Conservation (phyloP, 1,284 basidiomycete species). For the Apiotrichum gamsii region DNA sequence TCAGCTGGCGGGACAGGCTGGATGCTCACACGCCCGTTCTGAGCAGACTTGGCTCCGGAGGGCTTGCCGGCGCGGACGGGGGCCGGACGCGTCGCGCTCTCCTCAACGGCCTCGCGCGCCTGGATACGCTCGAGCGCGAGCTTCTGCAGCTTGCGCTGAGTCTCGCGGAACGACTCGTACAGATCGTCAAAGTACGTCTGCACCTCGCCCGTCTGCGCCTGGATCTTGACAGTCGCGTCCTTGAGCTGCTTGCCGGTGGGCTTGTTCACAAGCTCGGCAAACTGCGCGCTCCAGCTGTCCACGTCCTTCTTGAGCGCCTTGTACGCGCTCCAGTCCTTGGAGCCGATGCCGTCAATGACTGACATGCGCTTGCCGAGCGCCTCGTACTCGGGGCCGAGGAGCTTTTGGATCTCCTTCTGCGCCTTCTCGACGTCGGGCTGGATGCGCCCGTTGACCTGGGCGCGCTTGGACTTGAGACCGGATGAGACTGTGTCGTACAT, state of each 20-base stretch:
- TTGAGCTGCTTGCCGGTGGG: conserved; percentile 22
- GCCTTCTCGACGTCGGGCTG: conserved; percentile 21
- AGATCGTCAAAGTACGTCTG: conserved; percentile 34
- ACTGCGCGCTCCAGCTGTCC: conserved; percentile 31
- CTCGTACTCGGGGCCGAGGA: conserved; percentile 28
- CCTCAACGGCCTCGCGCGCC: conserved; percentile 24
- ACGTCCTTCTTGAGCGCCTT: conserved; percentile 30
- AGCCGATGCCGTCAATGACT: conserved; percentile 13
- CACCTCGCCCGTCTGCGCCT: conserved; percentile 17
- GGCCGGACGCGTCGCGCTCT: background rate
- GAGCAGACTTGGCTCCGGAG: background rate
- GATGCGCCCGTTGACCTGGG: conserved; percentile 15
- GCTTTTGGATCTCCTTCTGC: conserved; percentile 22
- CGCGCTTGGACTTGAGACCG: conserved; percentile 21
- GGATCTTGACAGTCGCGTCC: conserved; percentile 17
- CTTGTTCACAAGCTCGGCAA: conserved; percentile 21
- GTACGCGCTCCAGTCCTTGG: conserved; percentile 38
- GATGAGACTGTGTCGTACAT: conserved; percentile 18
- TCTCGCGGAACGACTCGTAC: conserved; percentile 30
- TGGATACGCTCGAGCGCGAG: conserved; percentile 33
- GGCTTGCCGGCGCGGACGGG: background rate
- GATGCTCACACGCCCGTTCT: conserved; percentile 25
- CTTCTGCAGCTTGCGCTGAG: conserved; percentile 24
- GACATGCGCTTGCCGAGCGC: conserved; percentile 24
- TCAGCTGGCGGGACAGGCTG: conserved; percentile 22